Base-by-base conservation (phyloP, 129 eudicot genomes). In the Deinandra increscens region DNA sequence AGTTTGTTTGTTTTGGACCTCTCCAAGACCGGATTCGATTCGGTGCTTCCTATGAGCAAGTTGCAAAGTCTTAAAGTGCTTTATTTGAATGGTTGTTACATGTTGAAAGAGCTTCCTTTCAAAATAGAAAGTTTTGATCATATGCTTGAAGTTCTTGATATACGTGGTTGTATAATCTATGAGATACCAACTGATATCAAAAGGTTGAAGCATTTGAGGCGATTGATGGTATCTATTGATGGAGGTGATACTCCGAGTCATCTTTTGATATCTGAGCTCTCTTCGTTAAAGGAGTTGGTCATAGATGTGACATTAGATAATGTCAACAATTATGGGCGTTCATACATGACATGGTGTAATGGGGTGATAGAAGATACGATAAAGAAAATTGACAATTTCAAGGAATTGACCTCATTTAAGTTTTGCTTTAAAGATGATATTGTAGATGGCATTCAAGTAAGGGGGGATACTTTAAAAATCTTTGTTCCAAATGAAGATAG, bases 141-240 rank as follows among this genome's bases (percentile, higher is more conserved):
- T 19, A 53, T 7, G 31, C 54, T 64, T 42, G 54, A 64, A 42
- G 69, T 64, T 64, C 69, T 64, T 64, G 69, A 42, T 64, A 61
- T 36, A 12, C 69, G 20, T 64, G 69, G 53, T 20, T 19, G 1
- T 42, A 42, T 22, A 64, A 43, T 64, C 17, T 4, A 18, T 9
- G 37, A 42, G 53, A 20, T 64, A 20, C 69, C 53, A 64, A 3
- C 12, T 4, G 36, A 43, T 64, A 5, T 64, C 19, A 22, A 42
- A 46, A 42, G 0, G 9, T 13, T 56, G 8, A 26, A 56, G 15
- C 9, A 12, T 39, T 64, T 41, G 54, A 64, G 69, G 36, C 53
- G 69, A 19, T 64, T 64, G 36, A 42, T 64, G 69, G n/a, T 64
- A 4, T 41, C 69, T 42, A 42, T 64, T 0, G 2, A 19, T 42